Evolutionary conservation across 75 land plant species (phyloP).

Genomic region (Pseudotsuga menziesii): DNA sequence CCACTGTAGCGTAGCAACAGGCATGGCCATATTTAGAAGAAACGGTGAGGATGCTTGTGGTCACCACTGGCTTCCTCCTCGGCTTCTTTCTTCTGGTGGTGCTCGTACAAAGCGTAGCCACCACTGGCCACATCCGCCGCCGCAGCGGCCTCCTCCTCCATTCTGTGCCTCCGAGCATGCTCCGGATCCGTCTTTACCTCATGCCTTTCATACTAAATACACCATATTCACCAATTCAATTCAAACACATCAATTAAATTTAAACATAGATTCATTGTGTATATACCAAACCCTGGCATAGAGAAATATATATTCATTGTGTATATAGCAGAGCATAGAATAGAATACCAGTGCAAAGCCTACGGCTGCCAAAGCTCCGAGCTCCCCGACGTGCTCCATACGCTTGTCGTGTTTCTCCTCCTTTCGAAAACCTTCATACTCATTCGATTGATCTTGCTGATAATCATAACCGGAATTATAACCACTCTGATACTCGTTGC

Average conservation of each 20-base stretch:
- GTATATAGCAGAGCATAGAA: too few relatives aligned
- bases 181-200: neutral
- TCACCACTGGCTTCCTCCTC: neutral
- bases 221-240: too few relatives aligned
- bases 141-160: neutral
- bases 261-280: too few relatives aligned
- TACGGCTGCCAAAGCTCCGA: conserved; percentile 14
- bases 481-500: too few relatives aligned
- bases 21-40: neutral
- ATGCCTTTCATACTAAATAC: neutral
- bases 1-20: too few relatives aligned
- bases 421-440: neutral
- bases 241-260: neutral
- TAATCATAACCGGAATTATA: too few relatives aligned
- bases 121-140: neutral
- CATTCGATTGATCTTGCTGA: too few relatives aligned
- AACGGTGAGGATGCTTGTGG: neutral
- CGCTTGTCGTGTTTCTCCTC: conserved; percentile 15
- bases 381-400: conserved; percentile 8
- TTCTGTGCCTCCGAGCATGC: conserved; percentile 7
- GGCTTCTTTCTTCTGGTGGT: neutral
- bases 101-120: neutral
- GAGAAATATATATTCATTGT: too few relatives aligned
- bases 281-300: too few relatives aligned
- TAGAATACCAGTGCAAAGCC: conserved; percentile 16